phyloP scores from a whole-genome alignment of 2,329 filamentous ascomycete species.

The Monosporascus sp. region DNA sequence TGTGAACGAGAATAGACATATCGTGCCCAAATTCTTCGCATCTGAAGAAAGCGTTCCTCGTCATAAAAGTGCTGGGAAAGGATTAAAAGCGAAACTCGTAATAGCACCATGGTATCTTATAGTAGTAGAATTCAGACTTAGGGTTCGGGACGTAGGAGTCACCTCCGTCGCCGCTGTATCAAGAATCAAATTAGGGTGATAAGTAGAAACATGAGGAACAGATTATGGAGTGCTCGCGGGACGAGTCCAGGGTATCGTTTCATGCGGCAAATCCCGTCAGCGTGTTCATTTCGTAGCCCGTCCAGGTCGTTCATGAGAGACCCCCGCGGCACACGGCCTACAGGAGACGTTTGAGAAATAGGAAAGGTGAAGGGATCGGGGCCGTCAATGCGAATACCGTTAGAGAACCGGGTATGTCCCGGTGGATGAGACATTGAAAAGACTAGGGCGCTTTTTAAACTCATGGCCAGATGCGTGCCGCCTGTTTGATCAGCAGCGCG shows the following conservation, averaged over 20 bases:
- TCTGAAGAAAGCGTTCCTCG: neutral
- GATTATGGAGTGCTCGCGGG: no score
- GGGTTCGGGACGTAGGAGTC: neutral
- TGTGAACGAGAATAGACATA: neutral
- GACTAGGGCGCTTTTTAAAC: constrained; percentile 10
- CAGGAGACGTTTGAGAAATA: neutral
- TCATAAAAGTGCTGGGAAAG: neutral
- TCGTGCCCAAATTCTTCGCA: neutral
- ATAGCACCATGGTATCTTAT: no score
- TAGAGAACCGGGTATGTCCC: constrained; percentile 5
- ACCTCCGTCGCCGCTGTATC: neutral
- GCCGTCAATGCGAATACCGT: constrained; percentile 7
- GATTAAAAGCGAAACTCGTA: no score
- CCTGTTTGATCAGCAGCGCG: constrained; percentile 3
- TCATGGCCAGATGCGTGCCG: constrained; percentile 13
- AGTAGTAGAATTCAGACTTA: neutral
- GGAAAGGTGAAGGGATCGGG: constrained; percentile 4
- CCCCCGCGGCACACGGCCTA: constrained; percentile 6
- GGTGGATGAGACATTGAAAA: constrained; percentile 2
- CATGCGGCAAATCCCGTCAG: neutral
- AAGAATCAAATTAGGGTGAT: neutral
- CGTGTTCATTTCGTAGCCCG: constrained; percentile 22
- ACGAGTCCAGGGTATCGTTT: no score
- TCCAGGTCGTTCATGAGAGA: constrained; percentile 20
- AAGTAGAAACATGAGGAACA: no score